Evolutionary conservation across 495 filamentous ascomycete species (phyloP).

Genomic region (Daldinia caldariorum): DNA sequence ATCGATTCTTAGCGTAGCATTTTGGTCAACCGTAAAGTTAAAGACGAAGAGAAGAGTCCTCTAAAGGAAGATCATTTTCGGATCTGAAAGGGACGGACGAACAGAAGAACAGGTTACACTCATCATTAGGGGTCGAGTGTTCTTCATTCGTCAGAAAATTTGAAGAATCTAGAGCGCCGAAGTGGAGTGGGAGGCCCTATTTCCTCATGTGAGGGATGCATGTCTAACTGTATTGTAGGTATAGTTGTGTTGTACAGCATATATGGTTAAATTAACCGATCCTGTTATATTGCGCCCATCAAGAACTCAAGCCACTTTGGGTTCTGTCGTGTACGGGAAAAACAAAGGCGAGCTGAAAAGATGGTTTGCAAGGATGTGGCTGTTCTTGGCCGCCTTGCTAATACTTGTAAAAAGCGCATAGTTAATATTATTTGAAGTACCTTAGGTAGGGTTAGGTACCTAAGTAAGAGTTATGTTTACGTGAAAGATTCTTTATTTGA

Average conservation of each 20-base stretch:
- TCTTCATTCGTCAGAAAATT: not conserved
- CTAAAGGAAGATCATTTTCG: not conserved
- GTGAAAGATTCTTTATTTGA: not conserved
- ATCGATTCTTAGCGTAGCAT: conserved; percentile 20
- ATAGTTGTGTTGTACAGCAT: conserved; percentile 27
- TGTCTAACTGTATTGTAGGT: too few relatives aligned
- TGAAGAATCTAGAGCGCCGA: conserved; percentile 8
- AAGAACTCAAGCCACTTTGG: conserved; percentile 18
- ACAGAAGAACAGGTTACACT: conserved; percentile 7
- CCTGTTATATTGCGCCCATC: conserved; percentile 1
- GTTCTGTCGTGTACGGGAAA: not conserved
- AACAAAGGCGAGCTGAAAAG: conserved; percentile 7
- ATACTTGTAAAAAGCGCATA: not conserved
- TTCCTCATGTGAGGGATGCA: conserved; percentile 17
- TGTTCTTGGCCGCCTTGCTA: conserved; percentile 2
- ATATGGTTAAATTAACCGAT: conserved; percentile 25
- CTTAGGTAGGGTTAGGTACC: too few relatives aligned
- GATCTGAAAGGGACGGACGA: not conserved
- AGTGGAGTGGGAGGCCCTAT: conserved; percentile 31
- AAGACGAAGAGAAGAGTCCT: conserved; percentile 15
- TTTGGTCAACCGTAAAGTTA: conserved; percentile 27
- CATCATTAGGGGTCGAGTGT: not conserved
- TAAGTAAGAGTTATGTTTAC: not conserved
- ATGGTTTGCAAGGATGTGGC: conserved; percentile 10
- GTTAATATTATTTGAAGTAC: too few relatives aligned